Evolutionary conservation across 129 eudicot species (phyloP).

Genomic region (Tagetes erecta): DNA sequence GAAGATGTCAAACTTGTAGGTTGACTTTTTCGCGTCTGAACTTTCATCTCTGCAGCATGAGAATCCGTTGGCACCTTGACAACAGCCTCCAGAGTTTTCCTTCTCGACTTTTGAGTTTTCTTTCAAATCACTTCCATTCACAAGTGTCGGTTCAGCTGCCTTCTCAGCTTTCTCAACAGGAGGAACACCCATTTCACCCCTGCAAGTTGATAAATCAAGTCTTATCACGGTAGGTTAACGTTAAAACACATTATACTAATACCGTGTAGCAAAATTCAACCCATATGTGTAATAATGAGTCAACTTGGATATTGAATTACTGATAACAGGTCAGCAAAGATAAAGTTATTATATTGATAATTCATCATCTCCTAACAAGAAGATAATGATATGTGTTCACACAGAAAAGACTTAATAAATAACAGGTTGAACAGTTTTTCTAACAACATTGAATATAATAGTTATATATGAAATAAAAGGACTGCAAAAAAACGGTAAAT

Average conservation of each 20-base stretch:
- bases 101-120: constrained; percentile 33
- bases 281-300: not conserved
- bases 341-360: not conserved
- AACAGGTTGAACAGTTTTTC: not conserved
- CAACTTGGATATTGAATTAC: not conserved
- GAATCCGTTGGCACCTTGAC: constrained; percentile 78
- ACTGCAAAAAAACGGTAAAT: not conserved
- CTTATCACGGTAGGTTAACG: not conserved
- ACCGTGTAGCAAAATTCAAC: not conserved
- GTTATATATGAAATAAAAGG: not conserved
- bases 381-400: not conserved
- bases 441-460: not conserved
- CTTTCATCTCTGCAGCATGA: constrained; percentile 73
- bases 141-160: constrained; percentile 38
- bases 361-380: not conserved
- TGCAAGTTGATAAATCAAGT: constrained; percentile 31
- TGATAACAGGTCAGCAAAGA: not conserved
- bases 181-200: constrained; percentile 87
- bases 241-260: not conserved
- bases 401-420: not conserved
- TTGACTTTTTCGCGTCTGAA: constrained; percentile 40
- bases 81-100: constrained; percentile 61
- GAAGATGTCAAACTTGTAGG: constrained; percentile 35
- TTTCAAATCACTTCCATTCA: constrained; percentile 48
- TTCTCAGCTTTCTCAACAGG: constrained; percentile 51